Conservation (phyloP, 2,329 filamentous ascomycete species). For the Verticillium dahliae region DNA sequence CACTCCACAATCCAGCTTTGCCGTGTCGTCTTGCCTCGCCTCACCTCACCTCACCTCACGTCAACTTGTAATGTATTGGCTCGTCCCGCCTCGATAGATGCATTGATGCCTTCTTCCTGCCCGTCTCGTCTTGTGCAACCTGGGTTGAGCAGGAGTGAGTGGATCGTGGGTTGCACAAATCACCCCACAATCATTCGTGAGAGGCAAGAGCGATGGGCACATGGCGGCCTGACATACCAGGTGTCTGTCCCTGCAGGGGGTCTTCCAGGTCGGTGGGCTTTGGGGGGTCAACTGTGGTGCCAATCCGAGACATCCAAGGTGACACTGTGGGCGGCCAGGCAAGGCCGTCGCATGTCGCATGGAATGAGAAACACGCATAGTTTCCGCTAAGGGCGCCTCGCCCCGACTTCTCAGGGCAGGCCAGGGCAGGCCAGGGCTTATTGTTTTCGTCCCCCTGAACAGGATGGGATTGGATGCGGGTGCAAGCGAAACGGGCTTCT, state of each 20-base stretch:
- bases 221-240: neutral
- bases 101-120: neutral
- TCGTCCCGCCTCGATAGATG: neutral
- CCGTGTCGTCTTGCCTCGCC: neutral
- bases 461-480: neutral
- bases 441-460: neutral
- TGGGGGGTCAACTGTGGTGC: neutral
- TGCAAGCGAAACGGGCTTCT: neutral
- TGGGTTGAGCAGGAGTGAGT: neutral
- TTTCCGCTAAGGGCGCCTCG: constrained; percentile 1
- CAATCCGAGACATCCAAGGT: neutral
- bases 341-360: neutral
- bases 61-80: too few relatives aligned
- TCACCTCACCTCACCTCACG: neutral
- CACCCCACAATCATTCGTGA: neutral
- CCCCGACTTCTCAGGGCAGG: neutral
- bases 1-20: neutral
- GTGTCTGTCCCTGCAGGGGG: neutral
- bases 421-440: neutral
- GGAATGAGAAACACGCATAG: constrained; percentile 3
- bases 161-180: neutral
- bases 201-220: neutral
- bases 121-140: neutral
- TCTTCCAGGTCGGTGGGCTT: neutral
- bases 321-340: neutral